Conservation (phyloP, 371 early-diverging fungal species). For the Polyrhizophydium stewartii region DNA sequence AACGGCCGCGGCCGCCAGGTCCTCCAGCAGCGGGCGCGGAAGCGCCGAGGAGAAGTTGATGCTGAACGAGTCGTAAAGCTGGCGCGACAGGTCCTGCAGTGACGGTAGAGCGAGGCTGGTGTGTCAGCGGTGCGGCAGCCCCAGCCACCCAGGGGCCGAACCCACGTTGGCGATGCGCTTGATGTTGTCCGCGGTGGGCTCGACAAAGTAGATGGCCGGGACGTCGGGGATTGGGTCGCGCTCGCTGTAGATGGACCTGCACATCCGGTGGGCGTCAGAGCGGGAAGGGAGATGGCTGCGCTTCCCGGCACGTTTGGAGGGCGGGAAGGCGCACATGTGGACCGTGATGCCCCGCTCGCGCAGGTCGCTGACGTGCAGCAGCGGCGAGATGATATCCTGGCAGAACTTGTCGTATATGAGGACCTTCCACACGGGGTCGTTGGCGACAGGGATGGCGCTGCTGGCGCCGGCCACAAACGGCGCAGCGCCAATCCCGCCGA, state of each 20-base stretch:
- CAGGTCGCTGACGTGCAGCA: conserved; percentile 94
- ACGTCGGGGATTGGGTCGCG: conserved; percentile 91
- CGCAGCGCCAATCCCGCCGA: not conserved
- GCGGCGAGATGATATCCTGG: conserved; percentile 94
- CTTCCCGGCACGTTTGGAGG: not conserved
- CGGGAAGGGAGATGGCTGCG: not conserved
- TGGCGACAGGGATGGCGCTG: conserved; percentile 6
- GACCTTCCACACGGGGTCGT: conserved; percentile 87
- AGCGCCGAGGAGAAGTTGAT: conserved; percentile 91
- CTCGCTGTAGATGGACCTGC: conserved; percentile 61
- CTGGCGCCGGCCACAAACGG: not conserved
- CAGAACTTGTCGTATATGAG: conserved; percentile 93
- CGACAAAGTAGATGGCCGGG: conserved; percentile 97
- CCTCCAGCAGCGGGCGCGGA: conserved; percentile 88
- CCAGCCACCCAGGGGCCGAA: not conserved
- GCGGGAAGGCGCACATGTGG: conserved; percentile 70
- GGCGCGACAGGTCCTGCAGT: conserved; percentile 76
- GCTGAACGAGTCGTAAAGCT: conserved; percentile 92
- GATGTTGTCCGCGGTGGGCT: conserved; percentile 85
- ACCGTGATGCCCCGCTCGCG: conserved; percentile 98
- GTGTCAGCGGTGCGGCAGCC: not conserved
- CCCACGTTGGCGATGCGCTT: conserved; percentile 69
- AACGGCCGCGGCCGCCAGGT: conserved; percentile 79
- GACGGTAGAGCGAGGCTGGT: not conserved
- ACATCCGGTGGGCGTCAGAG: not conserved